Conservation (phyloP, 306 rosid species). For the Cucumis hystrix region DNA sequence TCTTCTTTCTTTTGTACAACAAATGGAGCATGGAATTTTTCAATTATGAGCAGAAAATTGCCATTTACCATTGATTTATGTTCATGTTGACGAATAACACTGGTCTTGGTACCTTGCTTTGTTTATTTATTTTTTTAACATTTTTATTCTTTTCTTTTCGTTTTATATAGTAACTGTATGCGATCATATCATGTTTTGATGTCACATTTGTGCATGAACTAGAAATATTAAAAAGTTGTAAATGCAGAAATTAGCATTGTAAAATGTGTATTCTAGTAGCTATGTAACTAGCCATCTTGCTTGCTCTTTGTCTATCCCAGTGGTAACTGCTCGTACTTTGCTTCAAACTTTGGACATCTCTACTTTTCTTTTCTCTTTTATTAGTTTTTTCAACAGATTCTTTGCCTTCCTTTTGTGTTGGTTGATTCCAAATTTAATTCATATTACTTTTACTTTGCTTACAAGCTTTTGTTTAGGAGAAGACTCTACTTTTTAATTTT, state of each 20-base stretch:
- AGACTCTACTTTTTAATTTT: conserved; percentile 35
- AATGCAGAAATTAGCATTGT: not conserved
- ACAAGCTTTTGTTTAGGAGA: conserved; percentile 47
- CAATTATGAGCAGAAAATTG: too few species aligned
- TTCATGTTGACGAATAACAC: too few species aligned
- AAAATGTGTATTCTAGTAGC: not conserved
- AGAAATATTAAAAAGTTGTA: not conserved
- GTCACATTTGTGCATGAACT: not conserved
- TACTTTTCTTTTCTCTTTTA: not conserved
- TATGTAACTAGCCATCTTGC: not conserved
- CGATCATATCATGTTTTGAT: not conserved
- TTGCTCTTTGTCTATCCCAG: not conserved
- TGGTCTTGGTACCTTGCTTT: not conserved
- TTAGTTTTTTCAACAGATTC: not conserved
- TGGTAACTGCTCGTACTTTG: not conserved
- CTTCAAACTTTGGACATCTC: conserved; percentile 3
- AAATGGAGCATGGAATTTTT: too few species aligned
- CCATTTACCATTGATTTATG: too few species aligned
- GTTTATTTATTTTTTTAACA: not conserved
- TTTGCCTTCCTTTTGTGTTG: not conserved
- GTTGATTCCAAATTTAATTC: not conserved
- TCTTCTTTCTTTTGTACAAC: too few species aligned
- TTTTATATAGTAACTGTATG: not conserved
- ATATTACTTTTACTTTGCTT: not conserved
- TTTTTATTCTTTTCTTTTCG: not conserved